These are phyloP conservation scores for Pogostemon cablin DNA, from an alignment of 257 asterid genomes.

Conservation along the genomic window DNA sequence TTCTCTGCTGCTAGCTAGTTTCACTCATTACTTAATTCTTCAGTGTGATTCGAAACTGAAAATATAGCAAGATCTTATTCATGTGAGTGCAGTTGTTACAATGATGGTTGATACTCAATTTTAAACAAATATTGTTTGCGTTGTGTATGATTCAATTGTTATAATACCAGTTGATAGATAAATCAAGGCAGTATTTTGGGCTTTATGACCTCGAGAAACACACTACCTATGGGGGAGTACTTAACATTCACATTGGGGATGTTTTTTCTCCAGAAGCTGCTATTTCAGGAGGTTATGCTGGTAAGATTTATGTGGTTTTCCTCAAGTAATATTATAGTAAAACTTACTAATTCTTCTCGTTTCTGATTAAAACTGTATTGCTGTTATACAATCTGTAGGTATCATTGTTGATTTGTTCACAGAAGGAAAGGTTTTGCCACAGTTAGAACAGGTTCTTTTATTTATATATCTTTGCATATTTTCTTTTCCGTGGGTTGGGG, in stretches of 20 bases:
- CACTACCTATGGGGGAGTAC: slow-evolving; percentile 58
- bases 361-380: background rate
- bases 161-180: slow-evolving; percentile 53
- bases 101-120: background rate
- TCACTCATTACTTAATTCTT: background rate
- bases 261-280: slow-evolving; percentile 68
- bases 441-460: slow-evolving; percentile 60
- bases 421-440: slow-evolving; percentile 70
- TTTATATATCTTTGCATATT: background rate
- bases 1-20: background rate
- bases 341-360: too few species aligned
- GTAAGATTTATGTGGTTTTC: slow-evolving; percentile 32
- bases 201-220: slow-evolving; percentile 64
- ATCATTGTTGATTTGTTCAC: slow-evolving; percentile 72
- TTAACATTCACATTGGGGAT: slow-evolving; percentile 69
- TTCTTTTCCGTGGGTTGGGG: background rate
- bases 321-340: too few species aligned
- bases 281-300: slow-evolving; percentile 78
- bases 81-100: background rate
- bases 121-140: background rate
- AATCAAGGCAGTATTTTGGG: slow-evolving; percentile 68
- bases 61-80: background rate
- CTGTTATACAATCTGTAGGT: slow-evolving; percentile 50
- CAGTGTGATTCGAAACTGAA: background rate
- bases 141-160: background rate